Base-by-base conservation (phyloP, 352 stramenopile genomes). In the Phytophthora pluvialis region DNA sequence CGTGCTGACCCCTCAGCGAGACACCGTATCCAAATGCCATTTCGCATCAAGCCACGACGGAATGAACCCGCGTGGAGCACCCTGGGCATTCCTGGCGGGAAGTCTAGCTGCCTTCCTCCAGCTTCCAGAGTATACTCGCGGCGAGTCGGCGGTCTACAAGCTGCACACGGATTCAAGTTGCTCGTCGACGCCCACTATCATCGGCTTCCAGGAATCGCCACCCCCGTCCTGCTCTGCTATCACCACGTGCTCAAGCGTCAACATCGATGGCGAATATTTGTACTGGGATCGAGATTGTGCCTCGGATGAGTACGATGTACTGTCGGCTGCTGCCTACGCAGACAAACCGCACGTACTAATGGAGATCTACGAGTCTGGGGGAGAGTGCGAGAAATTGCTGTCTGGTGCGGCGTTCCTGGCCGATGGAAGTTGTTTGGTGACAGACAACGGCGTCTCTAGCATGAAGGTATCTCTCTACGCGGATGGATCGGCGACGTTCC, bases 321-420 rank as follows among this genome's bases (percentile, higher is more conserved):
- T 70, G 29, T 51, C 69, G 4, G 28, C 32, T 31, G 57, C 60
- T 50, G 38, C 45, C 7, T 81, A 73, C 35, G 63, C 31, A 11
- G 44, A 38, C 29, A 62, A 70, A 12, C 59, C 63, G 28, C 77
- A 71, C 32, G 50, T 77, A 11, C 12, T 75, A 28, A 72, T 81
- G 66, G 62, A 81, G 44, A 73, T 78, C 13, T 81, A 78, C 59
- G 44, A 74, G 16, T 64, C 59, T 0, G 58, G 59, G 5, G 47
- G 9, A 4, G 45, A 56, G 18, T 83, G 73, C 35, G 44, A 44
- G 0, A 71, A 67, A n/a, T 52, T 83, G 3, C 55, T 74, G 11
- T 81, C 76, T 4, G 65, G 67, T 8, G 68, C 70, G 11, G 76
- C 71, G 7, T 83, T 82, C 50, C 44, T 77, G 5, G 76, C 73